Percentiles rank a stretch among this genome's conserved stretches.
phyloP scores from a whole-genome alignment of 2,329 filamentous ascomycete genomes.

The Fusarium illudens region DNA sequence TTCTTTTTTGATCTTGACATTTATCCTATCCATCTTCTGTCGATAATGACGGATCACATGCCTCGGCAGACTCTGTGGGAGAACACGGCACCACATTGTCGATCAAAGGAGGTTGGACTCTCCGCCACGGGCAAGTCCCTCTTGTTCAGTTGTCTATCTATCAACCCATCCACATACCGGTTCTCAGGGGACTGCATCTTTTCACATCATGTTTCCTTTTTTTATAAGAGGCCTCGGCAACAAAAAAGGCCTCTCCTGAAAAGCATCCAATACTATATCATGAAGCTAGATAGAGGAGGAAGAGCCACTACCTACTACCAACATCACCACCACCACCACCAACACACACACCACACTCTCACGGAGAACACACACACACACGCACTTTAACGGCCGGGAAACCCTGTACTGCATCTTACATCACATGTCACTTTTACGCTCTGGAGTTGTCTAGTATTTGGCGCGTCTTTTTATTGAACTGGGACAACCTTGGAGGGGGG shows the following conservation, averaged over 20 bases:
- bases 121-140: slow-evolving; percentile 24
- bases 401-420: slow-evolving; percentile 21
- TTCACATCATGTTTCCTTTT: background rate
- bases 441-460: slow-evolving; percentile 5
- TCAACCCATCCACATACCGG: slow-evolving; percentile 8
- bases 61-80: slow-evolving; percentile 29
- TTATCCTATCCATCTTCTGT: slow-evolving; percentile 3
- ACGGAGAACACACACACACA: background rate
- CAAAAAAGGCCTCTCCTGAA: background rate
- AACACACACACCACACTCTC: background rate
- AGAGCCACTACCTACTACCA: background rate
- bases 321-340: background rate
- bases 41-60: slow-evolving; percentile 27
- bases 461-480: background rate
- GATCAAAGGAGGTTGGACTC: slow-evolving; percentile 21
- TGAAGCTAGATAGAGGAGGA: slow-evolving; percentile 14
- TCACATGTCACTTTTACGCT: slow-evolving; percentile 1
- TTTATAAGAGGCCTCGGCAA: slow-evolving; percentile 1
- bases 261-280: background rate
- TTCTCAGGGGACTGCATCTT: no score
- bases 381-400: slow-evolving; percentile 16
- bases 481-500: background rate
- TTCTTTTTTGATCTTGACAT: slow-evolving; percentile 3
- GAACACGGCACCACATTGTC: slow-evolving; percentile 37
- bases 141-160: slow-evolving; percentile 21